These are phyloP conservation scores for Truncatella angustata DNA, from an alignment of 2,329 filamentous ascomycete genomes.

Conservation along the genomic window DNA sequence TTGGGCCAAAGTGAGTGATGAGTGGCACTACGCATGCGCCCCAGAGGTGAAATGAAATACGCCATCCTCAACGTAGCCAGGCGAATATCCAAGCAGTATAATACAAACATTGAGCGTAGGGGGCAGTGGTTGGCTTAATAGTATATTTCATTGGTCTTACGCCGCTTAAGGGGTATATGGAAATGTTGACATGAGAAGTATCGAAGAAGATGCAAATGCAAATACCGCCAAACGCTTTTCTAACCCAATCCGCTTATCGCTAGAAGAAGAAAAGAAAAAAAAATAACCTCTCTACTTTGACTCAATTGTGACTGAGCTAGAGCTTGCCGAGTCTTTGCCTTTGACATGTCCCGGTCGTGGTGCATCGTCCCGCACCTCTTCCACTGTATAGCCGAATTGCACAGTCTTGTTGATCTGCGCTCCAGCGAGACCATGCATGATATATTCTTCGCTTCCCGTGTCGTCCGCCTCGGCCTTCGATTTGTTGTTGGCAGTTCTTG, in stretches of 20 bases:
- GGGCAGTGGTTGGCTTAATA: too few species aligned
- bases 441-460: conserved; percentile 15
- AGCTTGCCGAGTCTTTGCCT: not conserved
- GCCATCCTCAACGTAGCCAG: too few species aligned
- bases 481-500: not conserved
- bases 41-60: too few species aligned
- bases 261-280: too few species aligned
- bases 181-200: too few species aligned
- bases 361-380: not conserved
- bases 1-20: too few species aligned
- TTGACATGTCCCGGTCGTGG: not conserved
- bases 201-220: too few species aligned
- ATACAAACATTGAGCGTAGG: too few species aligned
- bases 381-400: conserved; percentile 13
- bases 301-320: not conserved
- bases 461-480: conserved; percentile 4
- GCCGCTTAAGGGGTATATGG: too few species aligned
- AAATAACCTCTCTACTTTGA: not conserved
- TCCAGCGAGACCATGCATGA: conserved; percentile 11
- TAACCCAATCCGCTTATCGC: not conserved
- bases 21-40: too few species aligned
- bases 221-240: not conserved
- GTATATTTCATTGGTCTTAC: too few species aligned
- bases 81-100: too few species aligned
- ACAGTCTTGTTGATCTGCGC: conserved; percentile 14